Conservation (phyloP, 345 rosid species). For the Populus nigra region DNA sequence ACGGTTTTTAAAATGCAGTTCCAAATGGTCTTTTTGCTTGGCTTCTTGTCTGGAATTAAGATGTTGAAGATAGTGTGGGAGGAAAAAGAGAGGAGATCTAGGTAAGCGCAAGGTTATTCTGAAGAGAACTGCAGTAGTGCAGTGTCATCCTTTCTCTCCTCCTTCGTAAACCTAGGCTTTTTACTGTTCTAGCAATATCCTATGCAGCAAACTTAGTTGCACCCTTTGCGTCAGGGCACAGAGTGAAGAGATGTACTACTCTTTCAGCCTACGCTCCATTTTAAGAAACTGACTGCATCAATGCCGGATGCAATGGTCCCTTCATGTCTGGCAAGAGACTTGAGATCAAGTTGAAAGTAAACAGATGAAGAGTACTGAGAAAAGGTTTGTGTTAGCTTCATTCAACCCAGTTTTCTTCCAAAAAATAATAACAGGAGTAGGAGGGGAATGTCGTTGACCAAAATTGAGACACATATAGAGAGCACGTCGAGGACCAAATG, state of each 20-base stretch:
- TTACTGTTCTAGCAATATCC: slow-evolving; percentile 48
- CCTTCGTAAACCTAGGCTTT: slow-evolving; percentile 52
- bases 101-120: too few species aligned
- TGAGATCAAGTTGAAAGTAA: neutral
- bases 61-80: too few species aligned
- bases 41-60: too few species aligned
- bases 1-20: too few species aligned
- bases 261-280: slow-evolving; percentile 38
- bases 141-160: slow-evolving; percentile 40
- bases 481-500: neutral
- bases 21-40: too few species aligned
- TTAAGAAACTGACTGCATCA: neutral
- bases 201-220: slow-evolving; percentile 42
- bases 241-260: slow-evolving; percentile 48
- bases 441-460: neutral
- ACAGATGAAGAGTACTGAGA: neutral
- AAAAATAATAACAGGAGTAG: neutral
- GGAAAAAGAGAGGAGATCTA: too few species aligned
- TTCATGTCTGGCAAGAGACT: neutral
- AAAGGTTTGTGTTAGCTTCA: neutral
- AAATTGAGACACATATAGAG: neutral
- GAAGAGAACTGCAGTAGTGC: too few species aligned
- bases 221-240: slow-evolving; percentile 65
- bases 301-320: neutral
- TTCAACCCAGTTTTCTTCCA: neutral